Conservation (phyloP, 805 yeast species). For the Candida stauntonica region DNA sequence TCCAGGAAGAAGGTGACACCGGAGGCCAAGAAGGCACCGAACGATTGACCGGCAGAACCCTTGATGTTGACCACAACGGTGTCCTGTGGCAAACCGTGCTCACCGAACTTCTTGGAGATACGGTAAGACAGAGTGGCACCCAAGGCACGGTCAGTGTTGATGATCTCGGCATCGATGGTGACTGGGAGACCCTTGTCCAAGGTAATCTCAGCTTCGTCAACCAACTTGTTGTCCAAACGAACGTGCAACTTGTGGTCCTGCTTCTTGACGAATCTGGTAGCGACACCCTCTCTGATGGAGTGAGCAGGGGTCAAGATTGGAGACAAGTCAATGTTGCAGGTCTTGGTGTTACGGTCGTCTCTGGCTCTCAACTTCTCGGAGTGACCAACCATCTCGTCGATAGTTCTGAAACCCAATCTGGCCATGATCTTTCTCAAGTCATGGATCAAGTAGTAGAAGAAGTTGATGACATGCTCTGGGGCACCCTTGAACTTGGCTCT, state of each 20-base stretch:
- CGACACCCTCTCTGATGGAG: constrained; percentile 93
- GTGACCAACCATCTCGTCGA: constrained; percentile 97
- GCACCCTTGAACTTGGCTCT: constrained; percentile 92
- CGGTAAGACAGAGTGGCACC: constrained; percentile 95
- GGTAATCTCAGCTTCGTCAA: constrained; percentile 95
- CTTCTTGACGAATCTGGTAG: constrained; percentile 85
- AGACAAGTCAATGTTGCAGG: constrained; percentile 83
- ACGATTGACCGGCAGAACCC: constrained; percentile 98
- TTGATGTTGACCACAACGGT: constrained; percentile 87
- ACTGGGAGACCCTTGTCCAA: constrained; percentile 95
- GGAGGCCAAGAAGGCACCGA: constrained; percentile 95
- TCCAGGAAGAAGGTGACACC: constrained; percentile 93
- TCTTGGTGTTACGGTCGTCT: constrained; percentile 86
- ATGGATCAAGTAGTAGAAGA: constrained; percentile 90
- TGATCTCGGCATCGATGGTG: constrained; percentile 86
- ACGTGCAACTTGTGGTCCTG: constrained; percentile 93
- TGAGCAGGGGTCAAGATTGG: constrained; percentile 97
- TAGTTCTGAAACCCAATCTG: constrained; percentile 86
- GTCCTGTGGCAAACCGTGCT: constrained; percentile 89
- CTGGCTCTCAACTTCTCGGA: constrained; percentile 86
- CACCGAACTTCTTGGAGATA: constrained; percentile 90
- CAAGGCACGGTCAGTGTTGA: constrained; percentile 93
- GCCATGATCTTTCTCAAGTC: constrained; percentile 95
- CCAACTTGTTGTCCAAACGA: constrained; percentile 90
- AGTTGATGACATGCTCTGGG: constrained; percentile 97